Evolutionary conservation across 345 rosid genomes (phyloP), one percentile per base, ranked within the genome.

Genomic region (Chamaenerion angustifolium): DNA sequence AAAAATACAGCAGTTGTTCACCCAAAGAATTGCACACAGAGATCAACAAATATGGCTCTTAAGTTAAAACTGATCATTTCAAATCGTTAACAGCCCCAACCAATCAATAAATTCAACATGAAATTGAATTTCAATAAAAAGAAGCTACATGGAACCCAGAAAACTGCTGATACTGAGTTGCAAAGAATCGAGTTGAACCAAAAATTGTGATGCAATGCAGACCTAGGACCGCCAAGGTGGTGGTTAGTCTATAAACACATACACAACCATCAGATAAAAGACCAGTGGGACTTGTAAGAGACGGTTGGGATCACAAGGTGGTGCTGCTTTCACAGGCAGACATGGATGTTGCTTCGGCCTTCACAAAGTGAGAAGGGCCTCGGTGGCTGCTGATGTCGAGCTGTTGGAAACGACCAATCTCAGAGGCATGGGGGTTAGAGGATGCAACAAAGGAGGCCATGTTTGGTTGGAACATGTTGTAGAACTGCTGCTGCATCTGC

Each of bases 251-350:
- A 76, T 72, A 71, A 67, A 76, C 78, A 76, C 37, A 31, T 31
- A 31, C 37, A 31, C 37, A 31, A 31, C 5, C 37, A 67, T 63
- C 61, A 59, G 64, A 67, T 54, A 63, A 40, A 55, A 21, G 7
- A 31, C 8, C 37, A 5, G 37, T 8, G 1, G 5, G 37, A 31
- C 8, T 7, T 5, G 37, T 31, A 5, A 7, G 37, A 8, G 37
- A 4, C 37, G 4, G 25, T 21, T 21, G 25, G 25, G 25, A 56
- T 75, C 65, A 88, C 65, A 76, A 72, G 43, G 92, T 84, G 59
- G 77, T 82, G 73, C 85, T 78, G 72, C 92, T 78, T 77, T 83
- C 94, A 71, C 85, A 68, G 25, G 85, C 89, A 23, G 89, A 78
- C 58, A 83, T 58, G 16, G 85, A 71, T 43, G 80, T 80, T 71